Conservation (phyloP, 139 green algal genomes). For the Chlorella sp. region DNA sequence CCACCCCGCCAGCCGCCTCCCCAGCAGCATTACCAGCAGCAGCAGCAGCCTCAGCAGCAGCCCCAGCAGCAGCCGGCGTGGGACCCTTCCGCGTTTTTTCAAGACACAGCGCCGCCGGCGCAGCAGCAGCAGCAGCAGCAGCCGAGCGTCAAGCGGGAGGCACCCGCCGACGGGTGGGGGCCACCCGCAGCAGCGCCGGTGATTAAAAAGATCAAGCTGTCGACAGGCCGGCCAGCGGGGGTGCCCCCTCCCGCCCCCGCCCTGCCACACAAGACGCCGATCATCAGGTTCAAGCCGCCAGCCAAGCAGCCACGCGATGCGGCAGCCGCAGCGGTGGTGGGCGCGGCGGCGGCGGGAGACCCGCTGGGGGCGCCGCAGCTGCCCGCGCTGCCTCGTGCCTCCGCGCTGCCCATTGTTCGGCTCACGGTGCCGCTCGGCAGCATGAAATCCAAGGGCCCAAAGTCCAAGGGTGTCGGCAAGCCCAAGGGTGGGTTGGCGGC, state of each 20-base stretch:
- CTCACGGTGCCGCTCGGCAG: constrained; percentile 17
- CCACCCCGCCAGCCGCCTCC: neutral
- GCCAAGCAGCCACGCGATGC: constrained; percentile 28
- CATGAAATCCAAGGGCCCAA: neutral
- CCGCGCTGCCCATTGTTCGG: constrained; percentile 28
- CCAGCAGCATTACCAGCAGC: neutral
- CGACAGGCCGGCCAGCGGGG: neutral
- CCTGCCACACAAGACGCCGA: constrained; percentile 11
- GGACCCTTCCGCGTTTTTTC: neutral
- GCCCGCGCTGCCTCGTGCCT: neutral
- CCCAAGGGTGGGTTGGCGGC: neutral
- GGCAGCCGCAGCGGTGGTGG: neutral
- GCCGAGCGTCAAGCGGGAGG: neutral
- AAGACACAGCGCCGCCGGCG: neutral
- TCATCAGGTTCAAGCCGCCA: constrained; percentile 37
- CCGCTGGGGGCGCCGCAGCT: neutral
- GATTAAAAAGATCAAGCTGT: constrained; percentile 35
- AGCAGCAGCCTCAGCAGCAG: neutral
- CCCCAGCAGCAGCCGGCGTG: neutral
- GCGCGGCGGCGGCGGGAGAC: neutral
- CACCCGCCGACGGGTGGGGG: neutral
- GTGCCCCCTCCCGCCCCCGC: neutral
- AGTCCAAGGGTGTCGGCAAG: neutral
- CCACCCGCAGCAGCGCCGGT: neutral
- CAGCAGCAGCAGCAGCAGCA: neutral